Evolutionary conservation across 2,329 filamentous ascomycete species (phyloP).

Genomic region (Aspergillus arachidicola): DNA sequence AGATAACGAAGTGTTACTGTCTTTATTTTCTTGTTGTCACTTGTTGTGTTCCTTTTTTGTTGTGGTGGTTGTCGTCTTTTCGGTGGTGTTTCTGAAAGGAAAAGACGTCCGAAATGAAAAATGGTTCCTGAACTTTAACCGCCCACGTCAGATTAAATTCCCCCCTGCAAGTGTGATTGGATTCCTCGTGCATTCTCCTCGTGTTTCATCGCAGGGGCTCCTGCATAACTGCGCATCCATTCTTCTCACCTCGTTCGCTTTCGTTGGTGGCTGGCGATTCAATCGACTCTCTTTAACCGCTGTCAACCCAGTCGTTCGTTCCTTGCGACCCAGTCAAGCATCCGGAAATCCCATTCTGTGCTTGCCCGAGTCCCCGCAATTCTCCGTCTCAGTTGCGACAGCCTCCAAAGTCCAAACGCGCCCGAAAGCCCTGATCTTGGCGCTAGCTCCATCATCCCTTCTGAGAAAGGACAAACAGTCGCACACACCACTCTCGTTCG

Average conservation of each 20-base stretch:
- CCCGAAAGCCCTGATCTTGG: constrained; percentile 19
- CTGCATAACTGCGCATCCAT: constrained; percentile 6
- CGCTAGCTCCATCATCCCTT: constrained; percentile 11
- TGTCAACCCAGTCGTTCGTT: neutral
- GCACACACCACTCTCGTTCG: neutral
- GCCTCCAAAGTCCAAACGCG: constrained; percentile 15
- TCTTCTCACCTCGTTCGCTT: neutral
- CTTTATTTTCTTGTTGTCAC: neutral
- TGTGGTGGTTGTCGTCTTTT: neutral
- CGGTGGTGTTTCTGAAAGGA: neutral
- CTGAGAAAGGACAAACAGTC: neutral
- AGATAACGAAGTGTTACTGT: neutral
- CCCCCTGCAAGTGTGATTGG: neutral
- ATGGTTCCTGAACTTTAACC: constrained; percentile 4
- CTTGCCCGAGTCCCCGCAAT: constrained; percentile 1
- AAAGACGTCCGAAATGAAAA: neutral
- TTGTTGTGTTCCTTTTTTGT: neutral
- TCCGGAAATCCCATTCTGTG: constrained; percentile 4
- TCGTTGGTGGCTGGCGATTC: neutral
- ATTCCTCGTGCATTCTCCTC: neutral
- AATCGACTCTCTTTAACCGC: neutral
- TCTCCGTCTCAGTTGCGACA: constrained; percentile 3
- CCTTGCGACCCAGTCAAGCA: constrained; percentile 2
- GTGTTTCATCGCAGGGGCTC: neutral
- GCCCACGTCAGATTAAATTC: neutral